Percentiles rank a stretch among this genome's conserved stretches.
These are phyloP conservation scores for Scheffersomyces illinoinensis DNA, from an alignment of 1,139 yeast species.

Conservation along the genomic window DNA sequence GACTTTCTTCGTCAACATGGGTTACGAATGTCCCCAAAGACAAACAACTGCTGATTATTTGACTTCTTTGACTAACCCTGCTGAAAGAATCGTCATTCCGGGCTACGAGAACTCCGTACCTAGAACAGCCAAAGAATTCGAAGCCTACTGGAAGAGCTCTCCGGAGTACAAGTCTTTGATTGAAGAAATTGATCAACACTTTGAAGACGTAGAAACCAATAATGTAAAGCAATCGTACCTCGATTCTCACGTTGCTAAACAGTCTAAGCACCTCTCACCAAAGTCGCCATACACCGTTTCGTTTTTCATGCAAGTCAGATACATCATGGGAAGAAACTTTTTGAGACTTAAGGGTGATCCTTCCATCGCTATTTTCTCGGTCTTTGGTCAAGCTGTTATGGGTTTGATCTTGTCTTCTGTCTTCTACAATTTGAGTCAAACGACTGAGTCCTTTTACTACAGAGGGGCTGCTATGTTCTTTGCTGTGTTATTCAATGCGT, in stretches of 20 bases:
- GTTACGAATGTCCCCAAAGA: constrained; percentile 49
- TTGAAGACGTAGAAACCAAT: constrained; percentile 16
- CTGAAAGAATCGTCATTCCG: constrained; percentile 42
- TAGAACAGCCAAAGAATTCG: constrained; percentile 67
- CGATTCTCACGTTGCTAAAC: constrained; percentile 57
- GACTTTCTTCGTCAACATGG: constrained; percentile 23
- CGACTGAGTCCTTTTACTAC: constrained; percentile 53
- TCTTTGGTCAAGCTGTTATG: constrained; percentile 69
- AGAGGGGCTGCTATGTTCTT: constrained; percentile 77
- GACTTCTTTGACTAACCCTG: constrained; percentile 60
- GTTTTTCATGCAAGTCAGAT: constrained; percentile 62
- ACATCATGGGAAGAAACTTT: constrained; percentile 60
- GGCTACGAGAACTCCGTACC: constrained; percentile 68
- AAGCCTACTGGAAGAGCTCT: constrained; percentile 63
- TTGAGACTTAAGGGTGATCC: constrained; percentile 68
- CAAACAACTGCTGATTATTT: constrained; percentile 61
- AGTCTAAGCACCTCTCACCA: constrained; percentile 53
- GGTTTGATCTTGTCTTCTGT: constrained; percentile 73
- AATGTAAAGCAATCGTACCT: constrained; percentile 30
- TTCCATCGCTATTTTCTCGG: constrained; percentile 58
- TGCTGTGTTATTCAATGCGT: constrained; percentile 75
- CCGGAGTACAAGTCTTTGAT: constrained; percentile 42
- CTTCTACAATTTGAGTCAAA: constrained; percentile 57
- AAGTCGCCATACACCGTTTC: constrained; percentile 67
- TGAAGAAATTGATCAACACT: constrained; percentile 34